These are phyloP conservation scores for Salix udensis DNA, from an alignment of 345 rosid genomes.

Conservation along the genomic window DNA sequence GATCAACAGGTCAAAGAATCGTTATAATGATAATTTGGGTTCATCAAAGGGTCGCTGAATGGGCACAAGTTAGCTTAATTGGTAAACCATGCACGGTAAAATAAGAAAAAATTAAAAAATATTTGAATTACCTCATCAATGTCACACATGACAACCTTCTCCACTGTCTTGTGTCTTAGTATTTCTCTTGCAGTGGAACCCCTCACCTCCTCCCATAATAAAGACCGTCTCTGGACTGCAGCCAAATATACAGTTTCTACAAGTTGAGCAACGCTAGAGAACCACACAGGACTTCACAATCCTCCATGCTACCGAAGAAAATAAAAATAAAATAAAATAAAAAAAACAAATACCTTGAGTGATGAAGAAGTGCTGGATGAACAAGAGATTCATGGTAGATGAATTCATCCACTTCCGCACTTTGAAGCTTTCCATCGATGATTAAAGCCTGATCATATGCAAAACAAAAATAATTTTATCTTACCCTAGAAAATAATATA, in stretches of 20 bases:
- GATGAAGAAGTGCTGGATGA: slow-evolving; percentile 59
- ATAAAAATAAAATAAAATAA: background rate
- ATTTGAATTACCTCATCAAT: slow-evolving; percentile 46
- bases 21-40: too few species aligned
- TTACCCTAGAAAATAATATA: background rate
- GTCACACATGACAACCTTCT: slow-evolving; percentile 59
- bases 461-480: background rate
- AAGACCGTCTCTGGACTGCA: slow-evolving; percentile 45
- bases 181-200: slow-evolving; percentile 67
- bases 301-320: background rate
- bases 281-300: background rate
- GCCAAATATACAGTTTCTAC: background rate
- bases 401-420: slow-evolving; percentile 70
- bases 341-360: slow-evolving; percentile 33
- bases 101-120: background rate
- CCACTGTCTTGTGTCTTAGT: slow-evolving; percentile 44
- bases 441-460: slow-evolving; percentile 39
- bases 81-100: background rate
- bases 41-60: background rate
- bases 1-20: too few species aligned
- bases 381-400: slow-evolving; percentile 67
- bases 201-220: slow-evolving; percentile 77
- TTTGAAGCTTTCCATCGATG: slow-evolving; percentile 70
- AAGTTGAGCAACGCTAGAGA: background rate
- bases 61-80: background rate